Base-by-base conservation (phyloP, 1,139 yeast genomes). In the Taiozyma onychis region DNA sequence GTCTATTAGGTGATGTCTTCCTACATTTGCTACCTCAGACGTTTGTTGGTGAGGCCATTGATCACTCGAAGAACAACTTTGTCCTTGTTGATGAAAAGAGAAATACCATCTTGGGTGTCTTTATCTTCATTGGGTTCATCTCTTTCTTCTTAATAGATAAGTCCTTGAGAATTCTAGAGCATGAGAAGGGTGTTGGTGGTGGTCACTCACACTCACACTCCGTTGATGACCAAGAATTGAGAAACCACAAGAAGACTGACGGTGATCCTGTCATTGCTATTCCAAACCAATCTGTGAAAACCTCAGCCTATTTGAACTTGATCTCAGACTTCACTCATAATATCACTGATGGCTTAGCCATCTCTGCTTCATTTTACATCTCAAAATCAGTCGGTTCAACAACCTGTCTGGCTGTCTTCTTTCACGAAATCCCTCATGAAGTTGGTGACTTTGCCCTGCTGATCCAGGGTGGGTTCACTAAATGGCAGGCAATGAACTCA, bases 341-440 rank as follows among this genome's bases (percentile, higher is more conserved):
- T 62, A 73, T 83, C 53, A 81, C 88, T 2, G 90, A 85, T 60
- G 90, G 90, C 0, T 65, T 84, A 10, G 87, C 89, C 3, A 74
- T 84, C 48, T 77, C 88, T 2, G 78, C 88, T 0, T 76, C 88
- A 9, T 84, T 84, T 62, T 80, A 80, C 64, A 75, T 75, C 45
- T 73, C 82, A 48, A 73, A 75, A 49, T 68, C 66, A 45, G 80
- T 78, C 16, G 90, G 90, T 1, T 78, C 83, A 24, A 74, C 84
- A 6, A 82, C 88, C 1, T 77, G 85, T 34, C 67, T 83, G 35
- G 86, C 88, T 1, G 82, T 84, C 39, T 74, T 83, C 56, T 76
- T 81, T 66, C 91, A 84, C 63, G 90, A 85, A 64, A 77, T 84
- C 46, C 91, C 91, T 10, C 90, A 84, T 61, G 88, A 83, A 60